phyloP scores from a whole-genome alignment of 2,329 filamentous ascomycete species.

The Pseudogymnoascus sp. region DNA sequence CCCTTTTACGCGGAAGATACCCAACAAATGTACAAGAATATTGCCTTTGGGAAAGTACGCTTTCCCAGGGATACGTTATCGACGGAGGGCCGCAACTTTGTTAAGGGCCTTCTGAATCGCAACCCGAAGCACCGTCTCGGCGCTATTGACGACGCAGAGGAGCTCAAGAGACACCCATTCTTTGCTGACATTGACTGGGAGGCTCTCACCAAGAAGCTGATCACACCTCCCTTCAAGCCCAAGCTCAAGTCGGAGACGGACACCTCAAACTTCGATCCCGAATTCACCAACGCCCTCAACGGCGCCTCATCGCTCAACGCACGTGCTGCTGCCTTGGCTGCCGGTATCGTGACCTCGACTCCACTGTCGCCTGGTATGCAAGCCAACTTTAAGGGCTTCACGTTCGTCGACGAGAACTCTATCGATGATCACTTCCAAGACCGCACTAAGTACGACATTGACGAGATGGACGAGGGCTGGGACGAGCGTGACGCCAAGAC shows the following conservation, averaged over 20 bases:
- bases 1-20: conserved; percentile 99
- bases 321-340: conserved; percentile 76
- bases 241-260: conserved; percentile 94
- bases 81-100: conserved; percentile 91
- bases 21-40: conserved; percentile 99
- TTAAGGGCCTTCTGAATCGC: conserved; percentile 93
- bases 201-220: conserved; percentile 78
- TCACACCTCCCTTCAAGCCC: conserved; percentile 94
- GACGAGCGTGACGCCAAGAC: conserved; percentile 37
- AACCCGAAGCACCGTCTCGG: conserved; percentile 94
- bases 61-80: conserved; percentile 94
- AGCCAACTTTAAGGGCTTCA: conserved; percentile 97
- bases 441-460: conserved; percentile 43
- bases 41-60: conserved; percentile 95
- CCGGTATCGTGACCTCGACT: conserved; percentile 81
- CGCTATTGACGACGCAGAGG: conserved; percentile 82
- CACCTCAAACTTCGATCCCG: conserved; percentile 96
- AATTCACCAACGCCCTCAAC: conserved; percentile 92
- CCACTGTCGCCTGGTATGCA: conserved; percentile 92
- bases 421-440: conserved; percentile 76
- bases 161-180: conserved; percentile 90
- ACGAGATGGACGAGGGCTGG: conserved; percentile 53
- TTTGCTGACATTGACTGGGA: conserved; percentile 94
- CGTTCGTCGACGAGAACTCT: conserved; percentile 95
- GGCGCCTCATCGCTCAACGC: conserved; percentile 84